These are phyloP conservation scores for Leccinum boreale DNA, from an alignment of 768 basidiomycete species.

Conservation along the genomic window DNA sequence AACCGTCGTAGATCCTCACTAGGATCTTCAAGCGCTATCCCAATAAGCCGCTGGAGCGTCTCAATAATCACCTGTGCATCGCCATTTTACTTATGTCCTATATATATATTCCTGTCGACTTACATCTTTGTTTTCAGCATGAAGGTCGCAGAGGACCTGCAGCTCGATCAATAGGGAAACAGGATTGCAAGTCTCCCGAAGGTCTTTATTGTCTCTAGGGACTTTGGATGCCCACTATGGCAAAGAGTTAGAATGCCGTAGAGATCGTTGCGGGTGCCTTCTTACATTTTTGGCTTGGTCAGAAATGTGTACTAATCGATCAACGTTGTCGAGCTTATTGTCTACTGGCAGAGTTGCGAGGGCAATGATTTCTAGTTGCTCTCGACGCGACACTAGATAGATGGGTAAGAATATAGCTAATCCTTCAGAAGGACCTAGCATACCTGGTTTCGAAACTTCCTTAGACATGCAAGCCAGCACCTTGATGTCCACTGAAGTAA, in stretches of 20 bases:
- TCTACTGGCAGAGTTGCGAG: constrained; percentile 22
- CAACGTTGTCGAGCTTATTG: constrained; percentile 1
- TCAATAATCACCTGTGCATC: constrained; percentile 13
- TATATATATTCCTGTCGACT: neutral
- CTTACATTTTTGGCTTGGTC: constrained; percentile 23
- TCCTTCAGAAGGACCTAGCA: neutral
- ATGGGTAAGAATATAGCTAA: neutral
- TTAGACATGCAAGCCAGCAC: constrained; percentile 8
- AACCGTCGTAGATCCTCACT: constrained; percentile 42
- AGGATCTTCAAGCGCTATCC: constrained; percentile 34
- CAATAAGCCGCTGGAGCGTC: constrained; percentile 37
- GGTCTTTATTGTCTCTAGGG: neutral
- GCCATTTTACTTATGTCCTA: neutral
- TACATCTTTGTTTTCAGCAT: constrained; percentile 14
- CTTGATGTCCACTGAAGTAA: constrained; percentile 19
- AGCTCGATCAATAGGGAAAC: constrained; percentile 26
- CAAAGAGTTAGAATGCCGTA: constrained; percentile 2
- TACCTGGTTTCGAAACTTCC: constrained; percentile 10
- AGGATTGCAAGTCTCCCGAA: constrained; percentile 12
- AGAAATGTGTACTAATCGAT: constrained; percentile 16
- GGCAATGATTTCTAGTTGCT: constrained; percentile 24
- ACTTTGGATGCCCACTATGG: constrained; percentile 16
- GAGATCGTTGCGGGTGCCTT: neutral
- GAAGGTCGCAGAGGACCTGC: constrained; percentile 18
- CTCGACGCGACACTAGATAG: constrained; percentile 19